Base-by-base conservation (phyloP, 2,329 filamentous ascomycete genomes). In the Alternaria tenuissima region DNA sequence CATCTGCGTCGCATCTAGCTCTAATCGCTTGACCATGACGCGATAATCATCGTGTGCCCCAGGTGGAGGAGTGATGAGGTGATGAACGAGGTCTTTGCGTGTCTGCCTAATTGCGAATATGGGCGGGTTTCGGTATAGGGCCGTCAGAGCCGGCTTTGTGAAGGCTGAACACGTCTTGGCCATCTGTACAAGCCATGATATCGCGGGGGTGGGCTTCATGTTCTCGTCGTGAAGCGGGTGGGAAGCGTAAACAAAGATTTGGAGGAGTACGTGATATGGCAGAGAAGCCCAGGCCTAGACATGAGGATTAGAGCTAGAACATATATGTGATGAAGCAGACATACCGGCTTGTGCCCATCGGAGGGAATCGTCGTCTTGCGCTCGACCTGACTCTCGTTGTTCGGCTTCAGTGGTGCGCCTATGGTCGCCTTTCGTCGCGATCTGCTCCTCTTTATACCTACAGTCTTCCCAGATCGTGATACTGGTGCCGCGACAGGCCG, bases 131-230 rank as follows among this genome's bases (percentile, higher is more conserved):
- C 85, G 83, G 74, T 95, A 95, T 5, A 96, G 82, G 1, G 87
- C 89, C 5, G 88, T 88, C 52, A 95, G 78, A 2, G 91, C 91
- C 5, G 92, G 90, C 68, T 93, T 91, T 0, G 86, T 80, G 58
- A 94, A 92, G 3, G 83, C 76, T 52, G 83, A 86, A 69, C 67
- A 94, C 16, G 88, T 80, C 2, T 84, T 82, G 36, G 90, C 87
- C 44, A 86, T 80, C n/a, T 83, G 81, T 9, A 90, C 77, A 7
- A 96, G 85, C 90, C 90, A 93, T 68, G 83, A 68, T 16, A 84
- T 81, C 12, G 82, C 83, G 1, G 73, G 47, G 5, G 79, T 78
- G 20, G 81, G 80, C 32, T 75, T 77, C 64, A 80, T 80, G 51
- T 80, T 72, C 80, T 79, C 77, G 67, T 79, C 81, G 51, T 84